phyloP scores from a whole-genome alignment of 495 filamentous ascomycete species.

The Hypoxylon trugodes region DNA sequence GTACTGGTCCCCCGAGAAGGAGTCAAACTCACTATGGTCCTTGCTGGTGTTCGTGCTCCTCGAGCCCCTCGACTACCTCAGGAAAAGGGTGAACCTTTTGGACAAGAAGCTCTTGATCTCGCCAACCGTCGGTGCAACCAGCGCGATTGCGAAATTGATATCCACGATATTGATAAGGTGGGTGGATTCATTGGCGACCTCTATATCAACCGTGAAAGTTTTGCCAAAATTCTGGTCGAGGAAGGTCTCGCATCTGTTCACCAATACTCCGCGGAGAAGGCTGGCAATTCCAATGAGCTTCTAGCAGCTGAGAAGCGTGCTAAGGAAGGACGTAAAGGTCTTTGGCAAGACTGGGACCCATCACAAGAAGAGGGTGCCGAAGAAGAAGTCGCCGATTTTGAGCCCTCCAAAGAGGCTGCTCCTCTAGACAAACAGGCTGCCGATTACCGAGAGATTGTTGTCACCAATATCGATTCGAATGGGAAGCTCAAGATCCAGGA shows the following conservation, averaged over 20 bases:
- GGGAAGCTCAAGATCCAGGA: conserved; percentile 87
- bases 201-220: conserved; percentile 94
- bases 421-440: conserved; percentile 66
- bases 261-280: conserved; percentile 93
- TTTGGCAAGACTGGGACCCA: conserved; percentile 96
- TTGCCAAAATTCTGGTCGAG: conserved; percentile 92
- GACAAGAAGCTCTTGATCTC: conserved; percentile 91
- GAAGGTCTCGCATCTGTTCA: conserved; percentile 93
- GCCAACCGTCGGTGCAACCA: conserved; percentile 88
- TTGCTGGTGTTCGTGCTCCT: conserved; percentile 93
- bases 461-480: conserved; percentile 84
- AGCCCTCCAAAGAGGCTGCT: conserved; percentile 56
- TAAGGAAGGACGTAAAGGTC: conserved; percentile 83
- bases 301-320: conserved; percentile 86
- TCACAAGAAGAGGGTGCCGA: conserved; percentile 73
- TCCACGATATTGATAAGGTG: conserved; percentile 93
- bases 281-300: conserved; percentile 86
- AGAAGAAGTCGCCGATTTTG: conserved; percentile 57
- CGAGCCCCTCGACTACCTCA: conserved; percentile 76
- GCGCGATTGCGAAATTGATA: conserved; percentile 94
- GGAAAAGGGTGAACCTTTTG: conserved; percentile 91
- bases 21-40: conserved; percentile 92
- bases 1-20: conserved; percentile 92
- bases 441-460: conserved; percentile 91
- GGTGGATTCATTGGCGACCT: conserved; percentile 97